Evolutionary conservation across 257 asterid species (phyloP).

Genomic region (Rubia yunnanensis): DNA sequence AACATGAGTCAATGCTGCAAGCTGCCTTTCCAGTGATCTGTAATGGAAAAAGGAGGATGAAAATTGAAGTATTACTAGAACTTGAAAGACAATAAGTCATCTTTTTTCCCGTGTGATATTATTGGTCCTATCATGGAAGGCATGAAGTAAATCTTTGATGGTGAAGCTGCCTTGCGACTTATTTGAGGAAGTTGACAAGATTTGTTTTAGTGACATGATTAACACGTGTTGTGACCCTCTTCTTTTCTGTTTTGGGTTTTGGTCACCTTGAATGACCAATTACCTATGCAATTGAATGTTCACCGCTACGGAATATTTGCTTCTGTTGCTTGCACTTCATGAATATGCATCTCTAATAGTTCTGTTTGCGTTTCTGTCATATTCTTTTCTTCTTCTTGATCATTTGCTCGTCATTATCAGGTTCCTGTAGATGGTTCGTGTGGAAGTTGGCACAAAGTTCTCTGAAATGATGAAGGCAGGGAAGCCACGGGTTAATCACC

Average conservation of each 20-base stretch:
- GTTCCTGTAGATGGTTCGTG: conserved; percentile 7
- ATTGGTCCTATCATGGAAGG: background rate
- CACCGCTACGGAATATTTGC: background rate
- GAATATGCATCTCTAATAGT: background rate
- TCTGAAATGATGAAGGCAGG: background rate
- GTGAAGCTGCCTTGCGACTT: background rate
- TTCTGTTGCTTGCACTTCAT: background rate
- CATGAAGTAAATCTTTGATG: background rate
- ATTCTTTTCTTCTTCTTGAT: background rate
- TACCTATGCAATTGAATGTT: background rate
- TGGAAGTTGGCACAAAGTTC: background rate
- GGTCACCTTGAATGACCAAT: background rate
- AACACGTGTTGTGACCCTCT: background rate
- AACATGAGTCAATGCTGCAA: background rate
- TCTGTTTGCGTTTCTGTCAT: background rate
- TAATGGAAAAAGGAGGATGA: background rate
- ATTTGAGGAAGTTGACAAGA: background rate
- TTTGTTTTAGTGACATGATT: background rate
- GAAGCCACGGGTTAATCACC: conserved; percentile 1
- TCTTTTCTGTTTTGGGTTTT: background rate
- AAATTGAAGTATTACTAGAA: background rate
- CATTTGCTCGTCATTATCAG: background rate
- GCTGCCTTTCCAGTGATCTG: background rate
- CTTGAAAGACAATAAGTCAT: background rate
- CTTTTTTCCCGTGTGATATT: too few species aligned